Percentiles rank a stretch among this genome's conserved stretches.
These are phyloP conservation scores for Tulasnella sp. DNA, from an alignment of 768 basidiomycete genomes.

Conservation along the genomic window DNA sequence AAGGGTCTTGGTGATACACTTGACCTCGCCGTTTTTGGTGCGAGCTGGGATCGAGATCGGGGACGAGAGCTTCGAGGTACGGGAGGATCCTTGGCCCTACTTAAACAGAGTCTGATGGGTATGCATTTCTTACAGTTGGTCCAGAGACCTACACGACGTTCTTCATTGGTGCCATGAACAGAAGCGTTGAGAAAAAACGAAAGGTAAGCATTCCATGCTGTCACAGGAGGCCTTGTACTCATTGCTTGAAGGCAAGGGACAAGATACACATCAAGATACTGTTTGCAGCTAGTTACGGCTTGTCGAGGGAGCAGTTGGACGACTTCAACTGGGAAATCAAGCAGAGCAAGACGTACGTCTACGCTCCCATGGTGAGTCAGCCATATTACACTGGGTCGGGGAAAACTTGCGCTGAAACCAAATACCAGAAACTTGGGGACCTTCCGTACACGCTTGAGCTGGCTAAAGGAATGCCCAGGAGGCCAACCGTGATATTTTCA, in stretches of 20 bases:
- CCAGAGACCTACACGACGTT: slow-evolving; percentile 68
- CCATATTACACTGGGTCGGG: neutral
- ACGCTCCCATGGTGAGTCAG: slow-evolving; percentile 15
- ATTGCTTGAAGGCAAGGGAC: slow-evolving; percentile 28
- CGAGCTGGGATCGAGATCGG: slow-evolving; percentile 67
- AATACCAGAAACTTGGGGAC: neutral
- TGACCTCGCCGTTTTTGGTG: slow-evolving; percentile 68
- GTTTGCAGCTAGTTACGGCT: slow-evolving; percentile 68
- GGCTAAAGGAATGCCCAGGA: slow-evolving; percentile 32
- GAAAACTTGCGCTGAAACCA: neutral
- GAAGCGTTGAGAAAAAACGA: slow-evolving; percentile 32
- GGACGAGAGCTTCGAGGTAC: slow-evolving; percentile 65
- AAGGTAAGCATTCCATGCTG: slow-evolving; percentile 28
- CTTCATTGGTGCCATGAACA: slow-evolving; percentile 58
- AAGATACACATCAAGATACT: slow-evolving; percentile 59
- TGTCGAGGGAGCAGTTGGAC: slow-evolving; percentile 55
- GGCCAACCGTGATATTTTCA: slow-evolving; percentile 47
- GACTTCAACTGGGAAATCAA: slow-evolving; percentile 57
- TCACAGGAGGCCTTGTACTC: neutral
- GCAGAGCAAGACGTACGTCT: slow-evolving; percentile 30
- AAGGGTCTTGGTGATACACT: slow-evolving; percentile 70
- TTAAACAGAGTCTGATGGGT: neutral
- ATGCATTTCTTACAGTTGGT: slow-evolving; percentile 53
- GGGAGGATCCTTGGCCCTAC: slow-evolving; percentile 20
- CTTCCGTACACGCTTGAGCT: slow-evolving; percentile 50